Evolutionary conservation across 2,329 filamentous ascomycete genomes (phyloP).

Genomic region (Parastagonospora avenae): DNA sequence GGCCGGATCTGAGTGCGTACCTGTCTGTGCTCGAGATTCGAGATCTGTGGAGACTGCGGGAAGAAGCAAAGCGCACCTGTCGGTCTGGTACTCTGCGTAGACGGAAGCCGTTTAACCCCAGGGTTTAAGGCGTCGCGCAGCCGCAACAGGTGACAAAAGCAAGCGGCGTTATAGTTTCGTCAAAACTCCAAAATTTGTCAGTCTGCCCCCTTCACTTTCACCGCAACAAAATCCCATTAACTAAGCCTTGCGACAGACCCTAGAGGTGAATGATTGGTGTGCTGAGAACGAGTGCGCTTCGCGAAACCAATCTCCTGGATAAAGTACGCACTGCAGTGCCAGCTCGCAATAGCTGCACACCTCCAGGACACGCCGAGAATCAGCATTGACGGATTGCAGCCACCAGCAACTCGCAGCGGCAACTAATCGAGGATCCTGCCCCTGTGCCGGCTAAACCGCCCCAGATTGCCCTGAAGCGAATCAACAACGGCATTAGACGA

Average conservation of each 20-base stretch:
- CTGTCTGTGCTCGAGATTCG: constrained; percentile 43
- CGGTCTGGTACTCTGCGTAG: constrained; percentile 30
- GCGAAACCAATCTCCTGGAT: constrained; percentile 33
- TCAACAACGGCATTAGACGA: constrained; percentile 43
- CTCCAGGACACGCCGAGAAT: constrained; percentile 17
- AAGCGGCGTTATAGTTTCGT: constrained; percentile 15
- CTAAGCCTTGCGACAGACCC: constrained; percentile 20
- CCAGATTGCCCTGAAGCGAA: constrained; percentile 45
- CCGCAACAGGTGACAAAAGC: constrained; percentile 31
- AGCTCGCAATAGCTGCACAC: constrained; percentile 23
- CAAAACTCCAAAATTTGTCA: constrained; percentile 11
- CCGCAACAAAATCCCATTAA: constrained; percentile 13
- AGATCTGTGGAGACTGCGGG: constrained; percentile 46
- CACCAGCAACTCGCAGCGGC: constrained; percentile 40
- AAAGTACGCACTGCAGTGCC: constrained; percentile 34
- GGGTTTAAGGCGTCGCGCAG: constrained; percentile 41
- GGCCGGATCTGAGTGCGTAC: constrained; percentile 28
- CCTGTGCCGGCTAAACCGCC: constrained; percentile 45
- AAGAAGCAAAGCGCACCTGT: constrained; percentile 45
- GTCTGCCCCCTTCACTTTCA: constrained; percentile 11
- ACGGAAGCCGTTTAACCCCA: constrained; percentile 35
- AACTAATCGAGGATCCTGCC: constrained; percentile 45
- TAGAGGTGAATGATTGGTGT: constrained; percentile 17
- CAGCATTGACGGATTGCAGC: constrained; percentile 35
- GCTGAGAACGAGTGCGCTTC: constrained; percentile 19